Base-by-base conservation (phyloP, 148 eudicot genomes). In the Rhododendron molle region DNA sequence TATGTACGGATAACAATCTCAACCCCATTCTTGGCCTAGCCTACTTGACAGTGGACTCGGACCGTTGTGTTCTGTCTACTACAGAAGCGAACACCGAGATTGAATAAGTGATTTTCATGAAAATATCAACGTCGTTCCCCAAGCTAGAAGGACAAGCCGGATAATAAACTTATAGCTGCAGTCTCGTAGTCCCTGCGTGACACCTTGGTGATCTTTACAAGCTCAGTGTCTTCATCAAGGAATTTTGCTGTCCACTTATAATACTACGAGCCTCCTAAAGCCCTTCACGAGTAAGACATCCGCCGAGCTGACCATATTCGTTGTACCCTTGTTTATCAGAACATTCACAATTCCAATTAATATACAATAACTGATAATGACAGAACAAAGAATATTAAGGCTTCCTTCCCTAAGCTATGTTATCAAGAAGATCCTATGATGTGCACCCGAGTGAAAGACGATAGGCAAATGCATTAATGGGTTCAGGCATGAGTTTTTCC, bases 301-400 rank as follows among this genome's bases (percentile, higher is more conserved):
- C 91, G 76, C 99, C 98, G 87, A 97, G 99, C 90, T 97, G 99
- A 90, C 98, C 98, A 87, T 82, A 91, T 88, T 97, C 98, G 88
- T 95, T 97, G 89, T 97, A 97, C 89, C 99, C 99, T 97, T 94
- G 69, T 92, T 88, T 90, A 85, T 83, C 86, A 89, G 36, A 90
- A 80, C 83, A 86, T 85, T 65, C 86, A 85, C 47, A 40, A 52
- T 76, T 79, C 38, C 83, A 67, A 84, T 90, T 82, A 88, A 81
- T 80, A 81, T 80, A 82, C 28, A 78, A 16, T 23, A 26, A 52
- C 43, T 76, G 40, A 50, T 54, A 73, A 50, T 54, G 34, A 12
- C 50, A 34, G 32, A 50, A 26, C 20, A 65, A 23, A 10, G 10
- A 5, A 84, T 72, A 44, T 20, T 44, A 54, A 54, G 56, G 26